Evolutionary conservation across 768 basidiomycete genomes (phyloP).

Genomic region (Scleroderma bovista): DNA sequence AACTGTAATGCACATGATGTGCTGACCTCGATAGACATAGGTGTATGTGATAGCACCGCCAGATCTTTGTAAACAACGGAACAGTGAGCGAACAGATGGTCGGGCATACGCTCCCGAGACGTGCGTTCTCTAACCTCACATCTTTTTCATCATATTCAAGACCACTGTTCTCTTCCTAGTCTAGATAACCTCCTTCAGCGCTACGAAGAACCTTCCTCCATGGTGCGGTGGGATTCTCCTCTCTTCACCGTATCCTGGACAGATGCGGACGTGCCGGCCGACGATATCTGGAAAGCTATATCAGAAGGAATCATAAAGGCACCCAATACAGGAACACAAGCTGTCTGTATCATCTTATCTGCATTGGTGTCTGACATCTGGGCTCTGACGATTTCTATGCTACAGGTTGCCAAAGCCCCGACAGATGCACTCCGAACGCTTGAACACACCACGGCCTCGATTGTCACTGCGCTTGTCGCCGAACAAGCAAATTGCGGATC

Average conservation of each 20-base stretch:
- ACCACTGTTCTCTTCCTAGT: background rate
- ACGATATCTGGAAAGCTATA: slow-evolving; percentile 76
- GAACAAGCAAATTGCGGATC: slow-evolving; percentile 49
- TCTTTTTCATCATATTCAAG: background rate
- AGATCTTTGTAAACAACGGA: slow-evolving; percentile 76
- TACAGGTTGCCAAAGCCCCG: slow-evolving; percentile 74
- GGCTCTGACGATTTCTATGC: background rate
- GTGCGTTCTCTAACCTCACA: slow-evolving; percentile 38
- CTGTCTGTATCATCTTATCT: slow-evolving; percentile 39
- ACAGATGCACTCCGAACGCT: slow-evolving; percentile 82
- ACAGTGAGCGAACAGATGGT: slow-evolving; percentile 44
- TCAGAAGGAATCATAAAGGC: slow-evolving; percentile 78
- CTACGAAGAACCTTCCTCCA: slow-evolving; percentile 95
- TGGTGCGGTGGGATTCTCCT: slow-evolving; percentile 99
- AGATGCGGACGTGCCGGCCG: slow-evolving; percentile 58
- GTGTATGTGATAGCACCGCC: slow-evolving; percentile 70
- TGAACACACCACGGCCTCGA: slow-evolving; percentile 66
- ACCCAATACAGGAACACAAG: slow-evolving; percentile 78
- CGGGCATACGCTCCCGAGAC: slow-evolving; percentile 62
- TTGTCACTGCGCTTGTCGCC: slow-evolving; percentile 69
- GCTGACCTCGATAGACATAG: slow-evolving; percentile 36
- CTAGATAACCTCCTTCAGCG: slow-evolving; percentile 55
- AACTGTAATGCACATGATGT: background rate
- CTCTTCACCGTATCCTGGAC: slow-evolving; percentile 80
- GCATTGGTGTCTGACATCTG: background rate